Evolutionary conservation across 257 asterid genomes (phyloP).

Genomic region (Leptodermis oblonga): DNA sequence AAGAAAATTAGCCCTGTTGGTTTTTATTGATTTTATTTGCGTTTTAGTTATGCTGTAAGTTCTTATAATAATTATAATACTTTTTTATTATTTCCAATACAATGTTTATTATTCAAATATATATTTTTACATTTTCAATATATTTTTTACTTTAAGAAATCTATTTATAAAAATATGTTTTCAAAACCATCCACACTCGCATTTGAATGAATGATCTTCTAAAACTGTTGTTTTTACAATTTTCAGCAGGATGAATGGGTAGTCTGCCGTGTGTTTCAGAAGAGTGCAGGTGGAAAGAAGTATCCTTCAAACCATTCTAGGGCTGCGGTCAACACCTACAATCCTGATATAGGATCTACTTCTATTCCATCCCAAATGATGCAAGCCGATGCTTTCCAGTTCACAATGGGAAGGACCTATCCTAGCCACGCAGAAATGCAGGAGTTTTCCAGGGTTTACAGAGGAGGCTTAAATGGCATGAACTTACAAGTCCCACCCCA

Average conservation of each 20-base stretch:
- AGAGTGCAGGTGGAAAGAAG: slow-evolving; percentile 63
- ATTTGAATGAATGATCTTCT: no score
- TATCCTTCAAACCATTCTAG: slow-evolving; percentile 57
- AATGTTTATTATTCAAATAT: no score
- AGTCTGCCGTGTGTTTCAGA: slow-evolving; percentile 87
- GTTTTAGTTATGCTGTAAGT: no score
- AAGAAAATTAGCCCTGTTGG: no score
- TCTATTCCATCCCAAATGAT: slow-evolving; percentile 42
- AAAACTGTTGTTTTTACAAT: not conserved
- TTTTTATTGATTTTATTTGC: no score
- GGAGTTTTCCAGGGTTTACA: slow-evolving; percentile 39
- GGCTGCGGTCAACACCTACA: slow-evolving; percentile 43
- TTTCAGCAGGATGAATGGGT: slow-evolving; percentile 95
- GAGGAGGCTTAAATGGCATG: slow-evolving; percentile 33
- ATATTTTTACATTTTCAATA: no score
- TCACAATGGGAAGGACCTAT: slow-evolving; percentile 42
- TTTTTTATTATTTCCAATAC: no score
- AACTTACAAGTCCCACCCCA: slow-evolving; percentile 49
- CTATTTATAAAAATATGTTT: no score
- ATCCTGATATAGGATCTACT: slow-evolving; percentile 37
- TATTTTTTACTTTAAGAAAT: no score
- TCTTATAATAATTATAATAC: no score
- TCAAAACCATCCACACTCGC: no score
- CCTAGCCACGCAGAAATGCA: slow-evolving; percentile 56
- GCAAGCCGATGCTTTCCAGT: slow-evolving; percentile 44